Evolutionary conservation across 106 monocot genomes (phyloP), one percentile per base, ranked within the genome.

Genomic region (Vanilla planifolia): DNA sequence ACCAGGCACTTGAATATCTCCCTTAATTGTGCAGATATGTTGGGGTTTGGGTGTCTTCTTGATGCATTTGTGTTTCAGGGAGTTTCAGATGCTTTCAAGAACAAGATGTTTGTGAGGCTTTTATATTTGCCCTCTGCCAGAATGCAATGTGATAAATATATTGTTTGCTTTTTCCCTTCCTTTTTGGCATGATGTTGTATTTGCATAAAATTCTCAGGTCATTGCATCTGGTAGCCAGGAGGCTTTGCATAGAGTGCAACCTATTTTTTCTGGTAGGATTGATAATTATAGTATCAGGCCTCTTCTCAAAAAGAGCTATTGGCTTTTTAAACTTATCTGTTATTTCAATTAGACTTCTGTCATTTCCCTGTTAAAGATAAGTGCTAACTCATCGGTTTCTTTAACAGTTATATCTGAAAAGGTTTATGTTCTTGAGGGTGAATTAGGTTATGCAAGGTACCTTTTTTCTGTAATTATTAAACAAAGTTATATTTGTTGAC

Each of bases 41-140:
- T 36, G n/a, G 71, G 71, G 30, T 14, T 48, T 52, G 44, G 48
- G 4, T 10, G 43, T 55, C 26, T 90, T 64, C 48, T 91, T 33
- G 87, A 84, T 79, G 73, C 77, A 69, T 65, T 83, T 68, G 33
- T 87, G 25, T 84, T 78, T 61, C 51, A 33, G 23, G 90, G 80
- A 69, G 63, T 68, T 46, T 70, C 79, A 28, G 79, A 74, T 60
- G 60, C 27, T 51, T 59, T 68, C 33, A 72, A 83, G 21, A 80
- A 62, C 67, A 84, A 75, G 60, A 62, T 75, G 74, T 70, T 87
- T 78, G 95, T 96, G 66, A 90, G 86, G 21, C 33, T 14, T 39
- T 61, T 59, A 29, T 55, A 15, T 55, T 43, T 3, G 40, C 41
- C 13, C n/a, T n/a, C n/a, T n/a, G n/a, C n/a, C n/a, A n/a, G n/a